Evolutionary conservation across 163 green algal genomes (phyloP).

Genomic region (Trebouxia gelatinosa): DNA sequence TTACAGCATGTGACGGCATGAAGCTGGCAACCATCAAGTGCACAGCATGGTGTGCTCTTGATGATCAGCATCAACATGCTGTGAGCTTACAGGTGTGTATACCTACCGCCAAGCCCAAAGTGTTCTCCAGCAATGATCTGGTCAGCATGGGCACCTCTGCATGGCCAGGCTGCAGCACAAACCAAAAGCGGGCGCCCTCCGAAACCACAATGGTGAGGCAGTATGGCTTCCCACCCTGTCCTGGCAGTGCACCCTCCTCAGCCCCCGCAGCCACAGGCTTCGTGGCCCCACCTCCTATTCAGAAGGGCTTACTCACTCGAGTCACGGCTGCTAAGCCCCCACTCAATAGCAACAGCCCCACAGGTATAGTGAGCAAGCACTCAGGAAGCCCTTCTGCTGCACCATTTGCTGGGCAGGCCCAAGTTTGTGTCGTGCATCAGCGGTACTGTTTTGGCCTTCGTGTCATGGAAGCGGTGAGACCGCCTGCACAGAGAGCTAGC

Average conservation of each 20-base stretch:
- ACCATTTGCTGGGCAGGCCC: too few species aligned
- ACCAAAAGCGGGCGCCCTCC: background rate
- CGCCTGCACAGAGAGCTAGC: too few species aligned
- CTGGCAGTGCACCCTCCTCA: conserved; percentile 27
- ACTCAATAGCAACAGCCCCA: conserved; percentile 14
- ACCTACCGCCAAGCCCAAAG: background rate
- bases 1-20: too few species aligned
- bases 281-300: background rate
- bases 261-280: conserved; percentile 27
- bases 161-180: background rate
- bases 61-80: too few species aligned
- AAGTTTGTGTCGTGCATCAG: too few species aligned
- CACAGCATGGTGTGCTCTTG: background rate
- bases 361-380: too few species aligned
- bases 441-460: too few species aligned
- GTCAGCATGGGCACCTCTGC: background rate
- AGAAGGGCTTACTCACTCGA: background rate
- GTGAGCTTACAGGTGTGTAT: conserved; percentile 4
- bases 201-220: conserved; percentile 18
- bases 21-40: too few species aligned
- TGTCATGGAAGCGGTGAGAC: too few species aligned
- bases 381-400: too few species aligned
- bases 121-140: conserved; percentile 26
- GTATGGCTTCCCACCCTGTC: conserved; percentile 9
- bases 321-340: background rate